Base-by-base conservation (phyloP, 805 yeast genomes). In the Monosporozyma servazzii region DNA sequence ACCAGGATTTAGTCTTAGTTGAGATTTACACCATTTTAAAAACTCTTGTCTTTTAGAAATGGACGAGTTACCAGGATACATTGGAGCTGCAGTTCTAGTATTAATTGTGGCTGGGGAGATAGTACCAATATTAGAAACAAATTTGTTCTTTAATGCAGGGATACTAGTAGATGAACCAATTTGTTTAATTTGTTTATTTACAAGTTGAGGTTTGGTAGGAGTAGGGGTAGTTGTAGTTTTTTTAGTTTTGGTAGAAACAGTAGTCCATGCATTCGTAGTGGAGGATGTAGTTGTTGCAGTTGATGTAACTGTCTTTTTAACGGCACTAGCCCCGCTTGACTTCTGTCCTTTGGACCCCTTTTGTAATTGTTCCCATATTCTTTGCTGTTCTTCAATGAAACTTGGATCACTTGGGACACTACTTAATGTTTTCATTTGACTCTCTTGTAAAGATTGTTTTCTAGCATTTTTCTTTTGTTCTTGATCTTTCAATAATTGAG, bases 1-100 rank as follows among this genome's bases (percentile, higher is more conserved):
- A 17, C 87, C 83, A 9, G 82, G 77, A 63, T 87, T 83, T 64
- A 91, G 73, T 50, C 74, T 73, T 75, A 86, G 73, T 56, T 82
- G 79, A 3, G 79, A 64, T 59, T 87, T 78, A 54, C 88, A 84
- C 95, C 95, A 86, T 20, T 73, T 66, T 55, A 86, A 67, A 54
- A 86, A 84, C 53, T 82, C 87, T 63, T 81, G 80, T 37, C 80
- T 76, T 11, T 74, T 71, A 18, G 78, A 72, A 20, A 64, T 63
- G 6, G 67, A 64, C 15, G 67, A 53, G 47, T 61, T 63, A n/a
- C 70, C 61, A 1, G 73, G 60, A 31, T 59, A 62, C 37, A 42
- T 42, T 1, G 57, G 42, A 10, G 53, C 42, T 3, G 61, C 57
- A 10, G 67, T 47, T 3, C 69, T 45, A 23, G 25, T 39, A 23